Base-by-base conservation (phyloP, 108 stramenopile species). In the Skeletonema costatum region DNA sequence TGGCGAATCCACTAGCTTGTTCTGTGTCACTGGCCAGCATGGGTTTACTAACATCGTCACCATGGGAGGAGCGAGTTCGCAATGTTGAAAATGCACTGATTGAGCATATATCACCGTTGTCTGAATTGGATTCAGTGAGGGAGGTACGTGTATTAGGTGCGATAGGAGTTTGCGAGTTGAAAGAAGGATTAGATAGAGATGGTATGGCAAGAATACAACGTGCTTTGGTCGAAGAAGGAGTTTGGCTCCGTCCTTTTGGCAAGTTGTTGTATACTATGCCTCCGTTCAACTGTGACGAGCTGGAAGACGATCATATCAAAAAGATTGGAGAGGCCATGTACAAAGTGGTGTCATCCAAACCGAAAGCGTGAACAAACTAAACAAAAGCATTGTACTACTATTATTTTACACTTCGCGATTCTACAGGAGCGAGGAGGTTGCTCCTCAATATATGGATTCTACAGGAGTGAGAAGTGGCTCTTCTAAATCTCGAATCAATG, bases 211-310 rank as follows among this genome's bases (percentile, higher is more conserved):
- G 50, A n/a, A 74, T 88, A 10, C 90, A 90, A 74, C 76, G 80
- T 16, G 64, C 63, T 29, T 62, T 90, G 50, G 90, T 93, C 14
- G 81, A 86, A 5, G 75, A 84, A 35, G 93, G 91, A 65, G 89
- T 95, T 0, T 92, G 93, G 93, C 75, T 94, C 13, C 87, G 93
- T 48, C 93, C 93, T 5, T 94, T 94, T 84, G 93, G 86, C 9
- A 90, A 87, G 68, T 70, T 94, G n/a, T 64, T 94, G 32, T 94
- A 94, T 68, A 90, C 91, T 2, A 94, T 94, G 93, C 93, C 93
- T 64, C 90, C 93, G 30, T 90, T 91, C 60, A 91, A 87, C 65
- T 78, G 83, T 60, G 78, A 79, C 2, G 83, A 70, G 19, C 50
- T 87, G 32, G 60, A 75, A 21, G 74, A 79, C 25, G 76, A 82